These are phyloP conservation scores for Globisporangium nunn DNA, from an alignment of 352 stramenopile species.

Conservation along the genomic window DNA sequence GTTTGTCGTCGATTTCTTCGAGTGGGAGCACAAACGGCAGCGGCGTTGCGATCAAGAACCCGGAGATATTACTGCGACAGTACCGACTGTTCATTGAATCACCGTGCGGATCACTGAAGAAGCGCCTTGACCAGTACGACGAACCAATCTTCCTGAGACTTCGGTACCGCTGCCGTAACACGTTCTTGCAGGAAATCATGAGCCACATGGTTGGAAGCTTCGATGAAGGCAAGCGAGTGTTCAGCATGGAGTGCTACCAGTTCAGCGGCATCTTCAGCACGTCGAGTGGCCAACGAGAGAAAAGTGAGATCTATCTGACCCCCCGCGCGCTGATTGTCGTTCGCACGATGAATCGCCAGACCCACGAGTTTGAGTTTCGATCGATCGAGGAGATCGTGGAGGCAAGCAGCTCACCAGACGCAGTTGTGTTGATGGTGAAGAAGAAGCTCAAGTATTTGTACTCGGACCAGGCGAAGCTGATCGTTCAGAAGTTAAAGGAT, in stretches of 20 bases:
- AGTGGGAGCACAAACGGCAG: slow-evolving; percentile 21
- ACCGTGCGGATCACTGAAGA: slow-evolving; percentile 46
- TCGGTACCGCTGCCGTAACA: slow-evolving; percentile 66
- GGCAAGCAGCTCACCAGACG: slow-evolving; percentile 38
- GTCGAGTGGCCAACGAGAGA: slow-evolving; percentile 60
- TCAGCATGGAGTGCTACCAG: slow-evolving; percentile 58
- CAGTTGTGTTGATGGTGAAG: slow-evolving; percentile 50
- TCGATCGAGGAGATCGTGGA: slow-evolving; percentile 45
- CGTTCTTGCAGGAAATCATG: slow-evolving; percentile 80
- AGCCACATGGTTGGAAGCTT: slow-evolving; percentile 70
- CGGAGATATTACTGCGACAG: slow-evolving; percentile 60
- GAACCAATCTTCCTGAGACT: slow-evolving; percentile 63
- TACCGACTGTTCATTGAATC: slow-evolving; percentile 73
- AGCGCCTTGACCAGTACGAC: slow-evolving; percentile 47
- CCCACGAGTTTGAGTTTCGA: slow-evolving; percentile 70
- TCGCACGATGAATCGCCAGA: slow-evolving; percentile 55
- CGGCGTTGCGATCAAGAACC: slow-evolving; percentile 52
- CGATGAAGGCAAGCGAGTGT: slow-evolving; percentile 71
- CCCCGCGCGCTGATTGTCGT: slow-evolving; percentile 59
- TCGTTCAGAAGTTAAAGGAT: slow-evolving; percentile 55
- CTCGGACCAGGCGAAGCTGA: slow-evolving; percentile 46
- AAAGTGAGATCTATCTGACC: slow-evolving; percentile 64
- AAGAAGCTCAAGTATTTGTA: slow-evolving; percentile 73
- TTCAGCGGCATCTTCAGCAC: slow-evolving; percentile 74
- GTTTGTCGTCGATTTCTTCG: slow-evolving; percentile 34